Evolutionary conservation across 768 basidiomycete species (phyloP), one percentile per base, ranked within the genome.

Genomic region (Cyathus striatus): DNA sequence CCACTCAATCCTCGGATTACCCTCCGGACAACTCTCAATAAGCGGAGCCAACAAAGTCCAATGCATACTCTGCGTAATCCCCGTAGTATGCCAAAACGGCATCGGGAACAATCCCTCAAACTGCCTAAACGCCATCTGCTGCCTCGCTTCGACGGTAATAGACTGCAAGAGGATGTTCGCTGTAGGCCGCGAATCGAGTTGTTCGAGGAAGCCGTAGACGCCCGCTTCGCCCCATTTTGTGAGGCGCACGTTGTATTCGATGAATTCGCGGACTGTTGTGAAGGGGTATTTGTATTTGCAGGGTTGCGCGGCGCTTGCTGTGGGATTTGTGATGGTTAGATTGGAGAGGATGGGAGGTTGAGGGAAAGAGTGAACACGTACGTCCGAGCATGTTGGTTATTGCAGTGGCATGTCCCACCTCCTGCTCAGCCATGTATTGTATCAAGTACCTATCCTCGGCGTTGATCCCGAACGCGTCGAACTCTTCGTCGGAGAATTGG

Each of bases 341-440:
- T n/a, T n/a, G n/a, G n/a, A n/a, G n/a, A n/a, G n/a, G n/a, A n/a
- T n/a, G n/a, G n/a, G n/a, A n/a, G n/a, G n/a, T n/a, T n/a, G n/a
- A n/a, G n/a, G n/a, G n/a, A n/a, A n/a, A n/a, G n/a, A n/a, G n/a
- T n/a, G n/a, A n/a, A n/a, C 4, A 9, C 46, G 44, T 35, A 63
- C 68, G 63, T 34, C 67, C 66, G 14, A 78, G 61, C 25, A 81
- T 74, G 62, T 79, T 76, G 42, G 65, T 58, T 21, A 85, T 46
- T 41, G 80, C 56, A 7, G 58, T 63, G 5, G 80, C 75, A 55
- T 87, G 83, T 1, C 80, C 81, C 23, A 76, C 66, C 59, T 84
- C 79, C 50, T 82, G 79, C 39, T 78, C 66, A 12, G 71, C 81
- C 78, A 82, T 82, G 59, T 70, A 80, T 52, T 79, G 60, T 42